phyloP scores from a whole-genome alignment of 805 yeast species.

The Starmerella sirachaensis region DNA sequence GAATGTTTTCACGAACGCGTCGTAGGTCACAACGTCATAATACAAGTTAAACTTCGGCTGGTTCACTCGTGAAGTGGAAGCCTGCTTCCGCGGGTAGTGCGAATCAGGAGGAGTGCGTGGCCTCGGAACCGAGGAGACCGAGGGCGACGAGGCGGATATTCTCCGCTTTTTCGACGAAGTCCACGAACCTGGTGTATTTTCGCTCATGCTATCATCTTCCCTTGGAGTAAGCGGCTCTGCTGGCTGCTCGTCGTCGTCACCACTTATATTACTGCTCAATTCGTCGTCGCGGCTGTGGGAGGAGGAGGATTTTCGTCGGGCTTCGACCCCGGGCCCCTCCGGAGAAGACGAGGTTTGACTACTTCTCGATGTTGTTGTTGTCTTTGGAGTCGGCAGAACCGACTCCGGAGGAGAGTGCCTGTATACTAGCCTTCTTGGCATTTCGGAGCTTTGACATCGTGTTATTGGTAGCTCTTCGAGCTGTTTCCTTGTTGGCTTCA shows the following conservation, averaged over 20 bases:
- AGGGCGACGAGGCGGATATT: neutral
- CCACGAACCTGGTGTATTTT: neutral
- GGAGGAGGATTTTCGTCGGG: slow-evolving; percentile 1
- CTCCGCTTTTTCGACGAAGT: slow-evolving; percentile 2
- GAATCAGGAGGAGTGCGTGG: neutral
- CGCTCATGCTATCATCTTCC: slow-evolving; percentile 1
- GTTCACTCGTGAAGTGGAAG: neutral
- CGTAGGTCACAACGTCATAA: slow-evolving; percentile 22
- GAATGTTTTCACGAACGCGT: slow-evolving; percentile 16
- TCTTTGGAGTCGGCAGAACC: too few relatives aligned
- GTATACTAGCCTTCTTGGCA: slow-evolving; percentile 26
- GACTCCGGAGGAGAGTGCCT: slow-evolving; percentile 17
- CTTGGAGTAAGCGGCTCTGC: slow-evolving; percentile 12
- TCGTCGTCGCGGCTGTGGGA: neutral
- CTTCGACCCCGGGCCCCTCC: too few relatives aligned
- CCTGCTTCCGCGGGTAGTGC: neutral
- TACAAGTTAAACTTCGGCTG: slow-evolving; percentile 21
- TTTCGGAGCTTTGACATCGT: slow-evolving; percentile 22
- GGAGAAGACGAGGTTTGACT: too few relatives aligned
- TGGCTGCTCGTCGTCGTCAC: neutral
- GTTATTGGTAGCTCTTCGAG: slow-evolving; percentile 24
- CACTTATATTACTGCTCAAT: neutral
- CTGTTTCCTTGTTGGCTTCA: slow-evolving; percentile 15
- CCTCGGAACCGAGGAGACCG: neutral
- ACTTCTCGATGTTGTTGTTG: neutral